Evolutionary conservation across 2,329 filamentous ascomycete genomes (phyloP).

Genomic region (Fusarium secorum): DNA sequence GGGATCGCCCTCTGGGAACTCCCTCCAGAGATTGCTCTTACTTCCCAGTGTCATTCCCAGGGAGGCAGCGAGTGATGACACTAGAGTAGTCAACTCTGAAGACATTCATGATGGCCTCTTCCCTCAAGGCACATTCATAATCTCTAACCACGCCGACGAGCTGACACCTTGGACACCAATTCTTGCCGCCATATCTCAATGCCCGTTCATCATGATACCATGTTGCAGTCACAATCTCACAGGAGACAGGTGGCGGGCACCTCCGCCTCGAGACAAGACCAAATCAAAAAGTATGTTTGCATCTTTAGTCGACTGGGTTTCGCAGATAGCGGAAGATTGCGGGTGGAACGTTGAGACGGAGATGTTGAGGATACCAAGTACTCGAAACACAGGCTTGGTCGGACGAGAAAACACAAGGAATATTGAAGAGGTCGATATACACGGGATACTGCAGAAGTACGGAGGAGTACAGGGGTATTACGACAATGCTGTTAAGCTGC

Average conservation of each 20-base stretch:
- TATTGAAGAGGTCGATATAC: constrained; percentile 49
- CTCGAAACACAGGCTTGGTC: constrained; percentile 82
- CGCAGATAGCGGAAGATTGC: constrained; percentile 72
- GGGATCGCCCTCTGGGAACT: constrained; percentile 41
- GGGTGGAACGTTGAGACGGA: constrained; percentile 83
- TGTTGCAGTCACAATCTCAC: constrained; percentile 92
- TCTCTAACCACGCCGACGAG: constrained; percentile 97
- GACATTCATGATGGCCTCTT: constrained; percentile 70
- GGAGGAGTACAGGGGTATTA: constrained; percentile 66
- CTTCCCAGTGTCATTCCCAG: constrained; percentile 54
- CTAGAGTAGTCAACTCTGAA: constrained; percentile 14
- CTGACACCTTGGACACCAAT: constrained; percentile 95
- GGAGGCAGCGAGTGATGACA: constrained; percentile 15
- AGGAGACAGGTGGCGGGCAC: constrained; percentile 76
- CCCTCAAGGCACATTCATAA: constrained; percentile 80
- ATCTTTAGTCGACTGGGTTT: constrained; percentile 81
- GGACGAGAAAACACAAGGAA: constrained; percentile 61
- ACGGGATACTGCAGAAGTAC: constrained; percentile 57
- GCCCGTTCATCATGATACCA: constrained; percentile 90
- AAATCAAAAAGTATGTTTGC: constrained; percentile 77
- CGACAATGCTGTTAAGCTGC: constrained; percentile 67
- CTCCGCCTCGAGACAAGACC: constrained; percentile 58
- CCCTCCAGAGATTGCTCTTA: constrained; percentile 58
- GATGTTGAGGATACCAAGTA: constrained; percentile 89
- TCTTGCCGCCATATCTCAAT: constrained; percentile 76